phyloP scores from a whole-genome alignment of 2,329 filamentous ascomycete genomes.

The Alternaria brassicicola region DNA sequence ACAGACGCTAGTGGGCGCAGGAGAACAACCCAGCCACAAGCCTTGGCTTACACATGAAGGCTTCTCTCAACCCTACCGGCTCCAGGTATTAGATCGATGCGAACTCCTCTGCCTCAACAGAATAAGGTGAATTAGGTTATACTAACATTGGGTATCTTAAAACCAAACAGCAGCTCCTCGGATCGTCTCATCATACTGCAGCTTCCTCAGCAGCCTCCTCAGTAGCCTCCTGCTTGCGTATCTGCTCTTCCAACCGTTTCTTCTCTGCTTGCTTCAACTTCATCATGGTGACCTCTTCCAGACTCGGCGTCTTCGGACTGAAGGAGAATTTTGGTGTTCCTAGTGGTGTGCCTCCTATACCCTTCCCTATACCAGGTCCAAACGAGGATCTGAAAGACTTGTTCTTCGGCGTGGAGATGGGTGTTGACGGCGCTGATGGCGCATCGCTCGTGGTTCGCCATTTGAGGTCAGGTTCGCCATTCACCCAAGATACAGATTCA shows the following conservation, averaged over 20 bases:
- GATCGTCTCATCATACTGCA: neutral
- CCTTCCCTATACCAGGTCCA: constrained; percentile 24
- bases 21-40: too few relatives aligned
- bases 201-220: constrained; percentile 37
- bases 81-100: too few relatives aligned
- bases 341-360: constrained; percentile 26
- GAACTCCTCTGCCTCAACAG: too few relatives aligned
- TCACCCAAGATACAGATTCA: constrained; percentile 62
- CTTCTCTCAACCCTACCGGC: too few relatives aligned
- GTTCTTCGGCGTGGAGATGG: constrained; percentile 31
- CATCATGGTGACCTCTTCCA: constrained; percentile 54
- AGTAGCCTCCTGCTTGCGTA: constrained; percentile 48
- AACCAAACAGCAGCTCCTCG: neutral
- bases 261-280: constrained; percentile 54
- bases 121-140: neutral
- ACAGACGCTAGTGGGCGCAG: too few relatives aligned
- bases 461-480: constrained; percentile 58
- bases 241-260: constrained; percentile 52
- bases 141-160: constrained; percentile 8
- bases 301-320: constrained; percentile 43
- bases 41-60: too few relatives aligned
- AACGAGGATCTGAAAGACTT: constrained; percentile 40
- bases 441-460: constrained; percentile 20
- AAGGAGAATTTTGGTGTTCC: constrained; percentile 53
- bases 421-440: constrained; percentile 38